Base-by-base conservation (phyloP, 129 eudicot genomes). In the Erigeron canadensis region DNA sequence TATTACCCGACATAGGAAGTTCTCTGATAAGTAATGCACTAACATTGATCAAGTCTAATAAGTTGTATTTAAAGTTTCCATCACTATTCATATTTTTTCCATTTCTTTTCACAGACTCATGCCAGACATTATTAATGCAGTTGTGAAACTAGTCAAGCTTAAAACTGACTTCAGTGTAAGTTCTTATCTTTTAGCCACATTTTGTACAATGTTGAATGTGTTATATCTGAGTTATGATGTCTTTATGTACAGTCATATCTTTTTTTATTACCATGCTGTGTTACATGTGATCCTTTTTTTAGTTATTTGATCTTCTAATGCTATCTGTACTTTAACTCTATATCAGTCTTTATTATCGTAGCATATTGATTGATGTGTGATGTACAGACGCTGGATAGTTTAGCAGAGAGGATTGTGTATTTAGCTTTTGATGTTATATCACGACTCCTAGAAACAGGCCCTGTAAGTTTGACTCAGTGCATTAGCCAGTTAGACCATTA, bases 391-490 rank as follows among this genome's bases (percentile, higher is more conserved):
- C 87, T 88, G 84, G 87, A 84, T 63, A 71, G 38, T 21, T 66
- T 81, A 71, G 71, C 87, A 23, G 96, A 86, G 76, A 86, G 91
- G 86, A 22, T 86, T 54, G 42, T 88, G 59, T 86, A 87, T 55
- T 81, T 84, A 76, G 85, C 96, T 55, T 86, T 86, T 69, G 96
- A 88, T 84, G 91, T 86, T 76, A 81, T 88, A 65, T 88, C 96
- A 54, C 91, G 88, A 43, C 86, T 88, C 62, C 89, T 88, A 71
- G 96, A 88, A 85, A 84, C 91, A 22, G 96, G 96, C 70, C 96
- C 96, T 1, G 96, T 88, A 72, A 86, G 91, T 80, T 79, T 40
- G 3, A 42, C 34, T 71, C 21, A 12, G 19, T 44, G 7, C 44
- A 12, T 76, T 54, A 76, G 69, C 61, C 63, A 39, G 23, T 51